Evolutionary conservation across 2,329 filamentous ascomycete genomes (phyloP).

Genomic region (Botrytis galanthina): DNA sequence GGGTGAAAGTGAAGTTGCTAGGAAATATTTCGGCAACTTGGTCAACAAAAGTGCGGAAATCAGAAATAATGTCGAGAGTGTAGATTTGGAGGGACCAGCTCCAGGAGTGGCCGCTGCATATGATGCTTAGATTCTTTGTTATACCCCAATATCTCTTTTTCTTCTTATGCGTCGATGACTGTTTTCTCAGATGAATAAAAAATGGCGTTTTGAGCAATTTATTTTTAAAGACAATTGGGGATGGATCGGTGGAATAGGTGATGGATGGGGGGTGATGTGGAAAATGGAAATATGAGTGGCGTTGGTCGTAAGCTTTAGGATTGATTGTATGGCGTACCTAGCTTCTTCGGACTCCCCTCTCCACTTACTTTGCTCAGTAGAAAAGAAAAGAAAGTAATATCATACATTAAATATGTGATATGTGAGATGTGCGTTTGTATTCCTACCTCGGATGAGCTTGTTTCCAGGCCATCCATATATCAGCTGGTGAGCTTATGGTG

Average conservation of each 20-base stretch:
- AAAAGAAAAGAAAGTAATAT: slow-evolving; percentile 6
- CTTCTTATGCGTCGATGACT: slow-evolving; percentile 12
- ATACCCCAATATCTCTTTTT: slow-evolving; percentile 20
- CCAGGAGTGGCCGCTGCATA: slow-evolving; percentile 38
- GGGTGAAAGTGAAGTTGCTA: slow-evolving; percentile 79
- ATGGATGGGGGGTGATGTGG: slow-evolving; percentile 1
- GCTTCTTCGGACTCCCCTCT: slow-evolving; percentile 13
- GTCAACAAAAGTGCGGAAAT: slow-evolving; percentile 62
- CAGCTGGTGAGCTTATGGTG: neutral
- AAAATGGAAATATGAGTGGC: slow-evolving; percentile 15
- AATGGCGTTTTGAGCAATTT: slow-evolving; percentile 12
- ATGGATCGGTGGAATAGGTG: slow-evolving; percentile 1
- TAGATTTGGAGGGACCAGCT: slow-evolving; percentile 39
- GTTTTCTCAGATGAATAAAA: neutral
- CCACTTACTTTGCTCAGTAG: slow-evolving; percentile 9
- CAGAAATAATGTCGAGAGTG: slow-evolving; percentile 40
- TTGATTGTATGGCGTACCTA: slow-evolving; percentile 8
- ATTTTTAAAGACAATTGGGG: slow-evolving; percentile 1
- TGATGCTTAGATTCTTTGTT: slow-evolving; percentile 30
- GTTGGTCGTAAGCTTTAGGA: slow-evolving; percentile 14
- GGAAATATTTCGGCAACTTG: slow-evolving; percentile 87
- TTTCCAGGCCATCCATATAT: neutral
- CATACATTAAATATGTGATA: neutral
- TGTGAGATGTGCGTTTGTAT: neutral
- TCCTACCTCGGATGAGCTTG: neutral